Evolutionary conservation across 345 rosid species (phyloP).

Genomic region (Cardamine occulta): DNA sequence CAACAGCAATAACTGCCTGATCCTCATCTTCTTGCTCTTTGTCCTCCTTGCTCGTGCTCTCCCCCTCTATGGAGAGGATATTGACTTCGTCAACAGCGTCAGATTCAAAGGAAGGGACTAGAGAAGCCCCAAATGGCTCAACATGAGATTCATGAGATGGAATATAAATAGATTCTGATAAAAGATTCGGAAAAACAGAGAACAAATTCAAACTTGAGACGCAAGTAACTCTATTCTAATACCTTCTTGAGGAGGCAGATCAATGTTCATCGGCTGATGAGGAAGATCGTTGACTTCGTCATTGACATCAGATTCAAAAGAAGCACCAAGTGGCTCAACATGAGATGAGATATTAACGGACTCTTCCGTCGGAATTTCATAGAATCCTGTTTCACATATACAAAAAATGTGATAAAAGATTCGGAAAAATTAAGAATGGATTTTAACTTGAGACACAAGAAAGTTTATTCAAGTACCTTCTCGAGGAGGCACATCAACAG

Average conservation of each 20-base stretch:
- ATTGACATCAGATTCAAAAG: too few relatives aligned
- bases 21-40: neutral
- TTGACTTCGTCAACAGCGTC: neutral
- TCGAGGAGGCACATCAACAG: neutral
- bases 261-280: neutral
- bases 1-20: neutral
- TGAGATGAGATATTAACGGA: too few relatives aligned
- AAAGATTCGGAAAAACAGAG: neutral
- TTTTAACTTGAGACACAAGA: neutral
- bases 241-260: neutral
- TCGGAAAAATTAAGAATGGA: neutral
- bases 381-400: too few relatives aligned
- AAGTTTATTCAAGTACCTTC: neutral
- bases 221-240: too few relatives aligned
- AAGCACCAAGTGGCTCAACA: too few relatives aligned
- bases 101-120: neutral
- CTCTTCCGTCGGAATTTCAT: too few relatives aligned
- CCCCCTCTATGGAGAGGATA: neutral
- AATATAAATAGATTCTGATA: too few relatives aligned
- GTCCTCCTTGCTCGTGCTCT: neutral
- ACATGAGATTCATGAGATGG: neutral
- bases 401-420: neutral
- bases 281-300: too few relatives aligned
- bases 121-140: neutral
- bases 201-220: too few relatives aligned